Evolutionary conservation across 2,329 filamentous ascomycete genomes (phyloP), one percentile per base, ranked within the genome.

Genomic region (Talaromyces marneffei): DNA sequence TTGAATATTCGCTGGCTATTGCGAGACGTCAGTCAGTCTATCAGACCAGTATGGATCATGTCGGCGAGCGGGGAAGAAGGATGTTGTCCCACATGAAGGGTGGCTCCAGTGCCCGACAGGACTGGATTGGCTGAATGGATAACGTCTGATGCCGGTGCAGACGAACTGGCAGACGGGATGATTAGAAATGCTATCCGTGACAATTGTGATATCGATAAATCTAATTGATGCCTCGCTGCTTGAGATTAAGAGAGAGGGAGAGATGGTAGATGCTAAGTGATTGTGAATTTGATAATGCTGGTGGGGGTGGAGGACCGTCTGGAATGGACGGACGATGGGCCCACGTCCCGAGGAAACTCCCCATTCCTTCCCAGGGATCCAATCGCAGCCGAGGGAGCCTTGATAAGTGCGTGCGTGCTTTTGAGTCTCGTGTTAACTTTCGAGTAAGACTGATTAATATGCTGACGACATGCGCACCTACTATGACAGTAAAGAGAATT

Each of bases 41-140:
- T 37, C 4, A 12, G 52, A n/a, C n/a, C 31, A 46, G 29, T 20
- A 53, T 35, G 50, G 50, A 53, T 53, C 31, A 50, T 35, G 52
- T 54, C 14, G 52, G 31, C 33, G 35, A 59, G 46, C 57, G 57
- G 57, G 57, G 46, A 59, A 59, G 33, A 25, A 23, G 35, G 48
- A 29, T 44, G 57, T 23, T 59, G 57, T 59, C 46, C 57, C 57
- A 59, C 57, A 53, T 52, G 9, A 50, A 40, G 20, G 20, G 33
- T 55, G 52, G 52, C 52, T 40, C 52, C 52, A 37, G 52, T 39
- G 35, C 18, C 52, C 33, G 52, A 29, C 33, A 29, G 12, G 9
- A 27, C 12, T 1, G 52, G 52, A 55, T 52, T 52, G 16, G 48
- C 48, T 20, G 27, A 8, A 33, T 18, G 48, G 18, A n/a, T n/a